phyloP scores from a whole-genome alignment of 2,329 filamentous ascomycete genomes.

The Pestalotiopsis sp. region DNA sequence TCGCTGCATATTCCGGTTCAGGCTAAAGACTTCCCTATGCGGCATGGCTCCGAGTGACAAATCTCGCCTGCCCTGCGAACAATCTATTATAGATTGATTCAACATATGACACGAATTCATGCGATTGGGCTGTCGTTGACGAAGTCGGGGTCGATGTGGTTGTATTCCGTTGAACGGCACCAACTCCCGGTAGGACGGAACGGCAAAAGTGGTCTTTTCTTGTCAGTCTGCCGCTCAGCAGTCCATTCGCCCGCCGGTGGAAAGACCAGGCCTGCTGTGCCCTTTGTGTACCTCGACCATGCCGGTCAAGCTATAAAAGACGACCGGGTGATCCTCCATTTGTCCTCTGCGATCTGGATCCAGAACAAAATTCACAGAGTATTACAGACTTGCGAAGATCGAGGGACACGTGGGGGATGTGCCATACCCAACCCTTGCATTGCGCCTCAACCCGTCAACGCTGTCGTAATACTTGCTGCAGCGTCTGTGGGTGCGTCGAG shows the following conservation, averaged over 20 bases:
- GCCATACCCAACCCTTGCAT: not conserved
- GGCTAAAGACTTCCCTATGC: constrained; percentile 4
- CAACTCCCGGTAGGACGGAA: not conserved
- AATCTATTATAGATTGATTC: constrained; percentile 5
- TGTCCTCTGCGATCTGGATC: not conserved
- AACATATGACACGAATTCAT: constrained; percentile 1
- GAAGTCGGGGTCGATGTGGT: not conserved
- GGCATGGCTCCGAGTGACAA: constrained; percentile 2
- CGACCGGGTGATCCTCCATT: not conserved
- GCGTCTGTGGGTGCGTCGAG: not conserved
- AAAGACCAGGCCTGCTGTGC: not conserved
- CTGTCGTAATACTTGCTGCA: not conserved
- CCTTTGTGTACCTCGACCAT: not conserved
- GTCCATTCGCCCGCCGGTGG: not conserved
- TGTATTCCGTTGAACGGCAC: not conserved
- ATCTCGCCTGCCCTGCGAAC: not conserved
- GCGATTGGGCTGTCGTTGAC: not conserved
- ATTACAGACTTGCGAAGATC: not conserved
- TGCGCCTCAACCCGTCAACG: not conserved
- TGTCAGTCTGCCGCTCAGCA: not conserved
- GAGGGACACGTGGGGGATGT: not conserved
- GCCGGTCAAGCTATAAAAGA: not conserved
- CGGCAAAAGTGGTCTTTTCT: not conserved
- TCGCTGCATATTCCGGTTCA: constrained; percentile 10
- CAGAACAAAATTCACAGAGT: not conserved